Conservation (phyloP, 2,329 filamentous ascomycete species). For the Aureobasidium musti region DNA sequence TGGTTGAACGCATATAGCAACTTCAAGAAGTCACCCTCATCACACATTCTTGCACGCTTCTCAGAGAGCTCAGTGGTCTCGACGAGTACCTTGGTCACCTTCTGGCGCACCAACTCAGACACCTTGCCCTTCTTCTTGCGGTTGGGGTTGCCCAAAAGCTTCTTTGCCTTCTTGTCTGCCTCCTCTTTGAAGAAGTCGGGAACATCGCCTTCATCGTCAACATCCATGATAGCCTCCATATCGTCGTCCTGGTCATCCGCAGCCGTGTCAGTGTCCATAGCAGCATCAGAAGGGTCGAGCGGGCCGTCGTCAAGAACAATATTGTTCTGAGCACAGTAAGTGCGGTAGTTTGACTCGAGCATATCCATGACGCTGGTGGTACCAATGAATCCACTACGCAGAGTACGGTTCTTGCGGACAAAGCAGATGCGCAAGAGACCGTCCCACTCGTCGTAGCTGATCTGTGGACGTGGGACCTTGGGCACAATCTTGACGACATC, state of each 20-base stretch:
- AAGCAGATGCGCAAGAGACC: slow-evolving; percentile 82
- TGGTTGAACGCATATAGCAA: slow-evolving; percentile 83
- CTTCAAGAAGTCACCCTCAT: slow-evolving; percentile 88
- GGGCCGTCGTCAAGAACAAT: slow-evolving; percentile 72
- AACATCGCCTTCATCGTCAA: slow-evolving; percentile 68
- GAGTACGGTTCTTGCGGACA: slow-evolving; percentile 85
- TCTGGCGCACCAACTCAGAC: slow-evolving; percentile 77
- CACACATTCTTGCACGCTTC: slow-evolving; percentile 79
- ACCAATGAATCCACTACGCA: slow-evolving; percentile 78
- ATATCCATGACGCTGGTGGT: slow-evolving; percentile 78
- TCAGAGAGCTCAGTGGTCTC: slow-evolving; percentile 77
- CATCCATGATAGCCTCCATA: slow-evolving; percentile 54
- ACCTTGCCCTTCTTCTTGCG: slow-evolving; percentile 76
- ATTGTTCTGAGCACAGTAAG: slow-evolving; percentile 86
- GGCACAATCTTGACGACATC: slow-evolving; percentile 88
- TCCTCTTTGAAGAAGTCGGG: slow-evolving; percentile 81
- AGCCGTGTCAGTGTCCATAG: slow-evolving; percentile 53
- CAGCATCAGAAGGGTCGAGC: slow-evolving; percentile 43
- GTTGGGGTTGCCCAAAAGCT: slow-evolving; percentile 55
- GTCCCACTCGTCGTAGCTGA: slow-evolving; percentile 95
- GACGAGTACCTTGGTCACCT: slow-evolving; percentile 82
- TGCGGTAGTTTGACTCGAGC: slow-evolving; percentile 84
- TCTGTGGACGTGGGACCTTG: slow-evolving; percentile 80
- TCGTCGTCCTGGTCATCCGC: slow-evolving; percentile 45
- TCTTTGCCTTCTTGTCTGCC: slow-evolving; percentile 56